phyloP scores from a whole-genome alignment of 2,329 filamentous ascomycete species.

The Aspergillus neoniger region DNA sequence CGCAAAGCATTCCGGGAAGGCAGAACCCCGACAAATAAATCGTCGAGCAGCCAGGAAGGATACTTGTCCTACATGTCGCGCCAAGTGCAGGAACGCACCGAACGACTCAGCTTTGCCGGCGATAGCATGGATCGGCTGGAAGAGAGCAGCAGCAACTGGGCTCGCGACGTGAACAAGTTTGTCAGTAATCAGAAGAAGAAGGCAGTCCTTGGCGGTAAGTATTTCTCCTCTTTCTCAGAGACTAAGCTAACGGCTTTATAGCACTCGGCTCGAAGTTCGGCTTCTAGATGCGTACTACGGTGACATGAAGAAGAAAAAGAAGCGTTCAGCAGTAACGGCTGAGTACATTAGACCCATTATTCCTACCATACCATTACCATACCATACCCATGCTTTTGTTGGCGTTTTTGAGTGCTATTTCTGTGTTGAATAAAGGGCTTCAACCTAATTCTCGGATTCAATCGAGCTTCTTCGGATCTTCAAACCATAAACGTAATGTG shows the following conservation, averaged over 20 bases:
- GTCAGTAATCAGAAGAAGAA: slow-evolving; percentile 85
- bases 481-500: no score
- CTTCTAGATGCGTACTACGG: slow-evolving; percentile 28
- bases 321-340: neutral
- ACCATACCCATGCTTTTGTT: no score
- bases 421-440: no score
- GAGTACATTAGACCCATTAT: neutral
- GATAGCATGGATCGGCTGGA: slow-evolving; percentile 84
- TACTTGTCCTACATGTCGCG: slow-evolving; percentile 79
- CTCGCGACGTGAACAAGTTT: slow-evolving; percentile 84
- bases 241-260: slow-evolving; percentile 20
- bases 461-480: no score
- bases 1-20: slow-evolving; percentile 40
- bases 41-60: slow-evolving; percentile 58
- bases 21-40: slow-evolving; percentile 32
- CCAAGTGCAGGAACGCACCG: slow-evolving; percentile 86
- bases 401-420: no score
- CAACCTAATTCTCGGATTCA: no score
- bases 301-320: neutral
- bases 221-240: neutral
- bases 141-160: slow-evolving; percentile 78
- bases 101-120: slow-evolving; percentile 78
- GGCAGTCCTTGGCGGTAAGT: slow-evolving; percentile 67
- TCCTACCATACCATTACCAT: slow-evolving; percentile 13
- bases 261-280: slow-evolving; percentile 48